Percentiles rank a stretch among this genome's conserved stretches.
These are phyloP conservation scores for Beta vulgaris DNA, from an alignment of 148 eudicot genomes.

Conservation along the genomic window DNA sequence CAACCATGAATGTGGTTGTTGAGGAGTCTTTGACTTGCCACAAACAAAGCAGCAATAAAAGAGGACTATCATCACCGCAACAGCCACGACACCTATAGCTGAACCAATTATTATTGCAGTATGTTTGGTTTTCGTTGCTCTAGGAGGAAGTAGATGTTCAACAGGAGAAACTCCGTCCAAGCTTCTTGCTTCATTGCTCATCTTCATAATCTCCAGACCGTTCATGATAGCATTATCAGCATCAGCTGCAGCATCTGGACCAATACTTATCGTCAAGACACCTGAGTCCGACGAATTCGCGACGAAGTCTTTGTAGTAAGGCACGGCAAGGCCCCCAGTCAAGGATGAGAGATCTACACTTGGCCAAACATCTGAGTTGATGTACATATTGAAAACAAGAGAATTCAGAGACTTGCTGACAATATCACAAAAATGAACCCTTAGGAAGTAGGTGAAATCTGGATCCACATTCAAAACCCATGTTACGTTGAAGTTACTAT, in stretches of 20 bases:
- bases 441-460: constrained; percentile 59
- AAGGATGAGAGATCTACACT: constrained; percentile 64
- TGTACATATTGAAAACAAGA: constrained; percentile 76
- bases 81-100: constrained; percentile 50
- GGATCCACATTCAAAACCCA: constrained; percentile 87
- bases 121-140: constrained; percentile 38
- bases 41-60: constrained; percentile 55
- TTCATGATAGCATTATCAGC: constrained; percentile 56
- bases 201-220: constrained; percentile 86
- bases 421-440: constrained; percentile 87
- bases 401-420: constrained; percentile 59
- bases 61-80: constrained; percentile 38
- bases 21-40: constrained; percentile 46
- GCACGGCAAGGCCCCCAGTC: constrained; percentile 58
- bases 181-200: constrained; percentile 84
- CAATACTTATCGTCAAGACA: constrained; percentile 66
- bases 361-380: constrained; percentile 66
- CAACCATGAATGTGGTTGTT: constrained; percentile 69
- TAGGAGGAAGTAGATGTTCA: constrained; percentile 49
- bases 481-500: constrained; percentile 76
- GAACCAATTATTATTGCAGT: constrained; percentile 48
- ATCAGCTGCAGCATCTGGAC: constrained; percentile 70
- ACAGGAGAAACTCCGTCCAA: constrained; percentile 63
- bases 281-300: constrained; percentile 52
- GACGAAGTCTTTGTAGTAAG: constrained; percentile 79